Evolutionary conservation across 305 asterid species (phyloP), one percentile per base, ranked within the genome.

Genomic region (Solanum aculeatissimum): DNA sequence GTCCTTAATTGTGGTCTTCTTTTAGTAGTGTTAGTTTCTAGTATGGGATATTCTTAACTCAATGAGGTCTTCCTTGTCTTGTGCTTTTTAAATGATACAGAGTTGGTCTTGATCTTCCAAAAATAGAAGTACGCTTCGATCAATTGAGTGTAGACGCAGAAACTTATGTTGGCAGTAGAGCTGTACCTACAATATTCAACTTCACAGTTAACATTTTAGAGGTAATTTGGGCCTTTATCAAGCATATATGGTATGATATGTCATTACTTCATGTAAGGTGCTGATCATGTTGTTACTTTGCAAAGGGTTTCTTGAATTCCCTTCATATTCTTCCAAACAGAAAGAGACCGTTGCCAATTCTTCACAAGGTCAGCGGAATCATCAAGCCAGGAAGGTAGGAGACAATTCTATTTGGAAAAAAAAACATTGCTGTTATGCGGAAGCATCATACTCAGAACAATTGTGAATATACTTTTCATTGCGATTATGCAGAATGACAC

Each of bases 401-500:
- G 35, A 4, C 35, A 60, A 2, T 23, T 60, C 40, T 35, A 35
- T 35, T 35, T 5, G 1, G 5, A 5, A 35, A 35, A 35, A 5
- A 35, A 2, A 32, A n/a, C n/a, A n/a, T n/a, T n/a, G n/a, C n/a
- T n/a, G n/a, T n/a, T n/a, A n/a, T n/a, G n/a, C n/a, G n/a, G n/a
- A n/a, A n/a, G n/a, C n/a, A n/a, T n/a, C 40, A 35, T 35, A 6
- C 35, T 70, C 69, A 2, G 16, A 60, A 60, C 42, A 68, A 16
- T 63, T 51, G 43, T 40, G 54, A 42, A 35, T 25, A 21, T 80
- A 62, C 23, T 63, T 18, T 14, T 19, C 16, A 10, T 47, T 45
- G 62, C 57, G 40, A 77, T 86, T 89, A 74, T 80, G 91, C 87
- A 94, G 99, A 88, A 92, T 96, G 98, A 90, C 95, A 1, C 88